These are phyloP conservation scores for Talaromyces adpressus DNA, from an alignment of 495 filamentous ascomycete species.

Conservation along the genomic window DNA sequence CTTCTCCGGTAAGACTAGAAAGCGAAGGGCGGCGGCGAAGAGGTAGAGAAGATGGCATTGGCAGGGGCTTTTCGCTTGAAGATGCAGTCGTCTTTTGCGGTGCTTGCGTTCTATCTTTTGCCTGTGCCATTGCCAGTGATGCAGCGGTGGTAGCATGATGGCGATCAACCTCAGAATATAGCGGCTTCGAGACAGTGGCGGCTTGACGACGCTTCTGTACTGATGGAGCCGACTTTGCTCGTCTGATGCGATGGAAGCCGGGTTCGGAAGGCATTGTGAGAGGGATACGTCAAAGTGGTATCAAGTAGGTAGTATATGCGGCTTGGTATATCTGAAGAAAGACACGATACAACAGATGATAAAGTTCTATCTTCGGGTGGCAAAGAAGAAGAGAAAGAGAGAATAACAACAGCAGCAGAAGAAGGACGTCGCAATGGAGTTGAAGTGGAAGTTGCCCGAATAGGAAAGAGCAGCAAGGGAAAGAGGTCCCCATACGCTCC, in stretches of 20 bases:
- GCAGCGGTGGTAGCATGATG: constrained; percentile 63
- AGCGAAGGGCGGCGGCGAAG: constrained; percentile 16
- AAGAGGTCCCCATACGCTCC: neutral
- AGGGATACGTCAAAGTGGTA: neutral
- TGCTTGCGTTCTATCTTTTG: constrained; percentile 35
- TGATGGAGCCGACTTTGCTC: constrained; percentile 59
- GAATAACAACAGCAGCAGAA: neutral
- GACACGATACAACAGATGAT: constrained; percentile 4
- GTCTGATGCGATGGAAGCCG: constrained; percentile 38
- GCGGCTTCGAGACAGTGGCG: constrained; percentile 27
- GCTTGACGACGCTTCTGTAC: constrained; percentile 30
- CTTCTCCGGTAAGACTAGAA: constrained; percentile 10
- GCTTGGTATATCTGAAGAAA: constrained; percentile 2
- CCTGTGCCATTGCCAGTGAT: constrained; percentile 55
- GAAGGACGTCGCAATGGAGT: neutral
- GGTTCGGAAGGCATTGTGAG: constrained; percentile 26
- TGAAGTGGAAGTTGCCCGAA: neutral
- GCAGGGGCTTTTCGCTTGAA: constrained; percentile 17
- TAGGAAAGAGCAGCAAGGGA: neutral
- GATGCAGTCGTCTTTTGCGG: constrained; percentile 24
- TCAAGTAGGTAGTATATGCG: constrained; percentile 1
- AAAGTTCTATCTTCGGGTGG: neutral
- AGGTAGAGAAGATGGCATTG: constrained; percentile 34
- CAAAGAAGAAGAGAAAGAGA: neutral
- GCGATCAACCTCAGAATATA: constrained; percentile 49